Evolutionary conservation across 306 rosid species (phyloP).

Genomic region (Dryas alaskensis): DNA sequence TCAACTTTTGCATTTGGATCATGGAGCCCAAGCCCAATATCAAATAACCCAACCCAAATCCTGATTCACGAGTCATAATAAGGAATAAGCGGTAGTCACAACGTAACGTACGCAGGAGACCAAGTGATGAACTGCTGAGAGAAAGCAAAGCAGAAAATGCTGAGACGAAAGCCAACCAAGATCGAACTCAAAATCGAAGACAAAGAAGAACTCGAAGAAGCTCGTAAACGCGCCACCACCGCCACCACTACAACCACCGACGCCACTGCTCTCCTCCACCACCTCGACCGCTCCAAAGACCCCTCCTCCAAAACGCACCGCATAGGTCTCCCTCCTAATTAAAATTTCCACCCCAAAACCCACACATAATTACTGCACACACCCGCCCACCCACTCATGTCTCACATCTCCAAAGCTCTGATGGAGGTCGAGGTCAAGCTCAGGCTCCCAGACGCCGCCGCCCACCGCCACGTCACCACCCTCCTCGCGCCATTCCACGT

Average conservation of each 20-base stretch:
- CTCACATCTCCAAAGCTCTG: slow-evolving; percentile 4
- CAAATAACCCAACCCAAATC: not conserved
- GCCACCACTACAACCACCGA: slow-evolving; percentile 29
- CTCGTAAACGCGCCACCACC: slow-evolving; percentile 57
- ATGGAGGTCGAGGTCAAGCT: slow-evolving; percentile 74
- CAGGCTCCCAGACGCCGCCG: slow-evolving; percentile 47
- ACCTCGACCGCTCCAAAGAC: slow-evolving; percentile 51
- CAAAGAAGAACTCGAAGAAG: slow-evolving; percentile 76
- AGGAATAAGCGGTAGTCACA: not conserved
- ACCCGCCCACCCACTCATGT: not conserved
- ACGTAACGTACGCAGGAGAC: not conserved
- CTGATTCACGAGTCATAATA: not conserved
- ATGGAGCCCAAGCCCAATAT: not conserved
- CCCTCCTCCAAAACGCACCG: slow-evolving; percentile 40
- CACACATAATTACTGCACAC: no score
- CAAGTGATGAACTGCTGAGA: not conserved
- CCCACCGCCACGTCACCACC: slow-evolving; percentile 45
- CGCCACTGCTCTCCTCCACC: slow-evolving; percentile 48
- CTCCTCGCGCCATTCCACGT: slow-evolving; percentile 55
- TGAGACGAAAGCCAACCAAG: slow-evolving; percentile 62
- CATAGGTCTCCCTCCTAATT: slow-evolving; percentile 31
- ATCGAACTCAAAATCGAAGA: slow-evolving; percentile 76
- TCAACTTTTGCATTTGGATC: no score
- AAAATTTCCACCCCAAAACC: not conserved
- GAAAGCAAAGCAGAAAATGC: slow-evolving; percentile 39